phyloP scores from a whole-genome alignment of 208 protist species.

The Leishmania major region DNA sequence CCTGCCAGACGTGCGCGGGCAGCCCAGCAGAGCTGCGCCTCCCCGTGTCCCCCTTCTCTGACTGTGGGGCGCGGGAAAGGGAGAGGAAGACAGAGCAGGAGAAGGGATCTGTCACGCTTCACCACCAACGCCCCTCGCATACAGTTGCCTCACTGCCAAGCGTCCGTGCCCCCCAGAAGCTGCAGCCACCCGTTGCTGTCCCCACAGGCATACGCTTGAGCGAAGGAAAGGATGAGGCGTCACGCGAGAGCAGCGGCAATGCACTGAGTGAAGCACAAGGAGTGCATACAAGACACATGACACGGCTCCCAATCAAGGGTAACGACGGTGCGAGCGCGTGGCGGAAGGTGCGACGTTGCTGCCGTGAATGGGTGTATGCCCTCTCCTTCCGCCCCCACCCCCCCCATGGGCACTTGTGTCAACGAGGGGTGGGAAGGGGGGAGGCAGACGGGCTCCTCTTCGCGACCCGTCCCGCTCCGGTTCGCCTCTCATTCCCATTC shows the following conservation, averaged over 20 bases:
- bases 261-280: background rate
- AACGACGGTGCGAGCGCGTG: background rate
- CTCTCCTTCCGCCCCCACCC: background rate
- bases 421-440: background rate
- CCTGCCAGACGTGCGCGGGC: background rate
- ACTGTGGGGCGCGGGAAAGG: background rate
- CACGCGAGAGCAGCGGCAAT: no score
- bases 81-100: background rate
- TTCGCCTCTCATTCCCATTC: background rate
- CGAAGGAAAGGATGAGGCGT: no score
- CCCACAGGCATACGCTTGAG: background rate
- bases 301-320: background rate
- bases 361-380: background rate
- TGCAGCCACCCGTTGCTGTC: background rate
- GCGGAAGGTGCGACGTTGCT: background rate
- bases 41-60: background rate
- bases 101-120: background rate
- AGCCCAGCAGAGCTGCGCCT: background rate
- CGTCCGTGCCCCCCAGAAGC: background rate
- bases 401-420: background rate
- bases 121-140: background rate
- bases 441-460: background rate
- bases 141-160: background rate
- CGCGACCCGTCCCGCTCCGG: background rate
- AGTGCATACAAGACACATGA: background rate